Percentiles rank a stretch among this genome's conserved stretches.
phyloP scores from a whole-genome alignment of 1,284 basidiomycete genomes.

The Cerioporus squamosus region DNA sequence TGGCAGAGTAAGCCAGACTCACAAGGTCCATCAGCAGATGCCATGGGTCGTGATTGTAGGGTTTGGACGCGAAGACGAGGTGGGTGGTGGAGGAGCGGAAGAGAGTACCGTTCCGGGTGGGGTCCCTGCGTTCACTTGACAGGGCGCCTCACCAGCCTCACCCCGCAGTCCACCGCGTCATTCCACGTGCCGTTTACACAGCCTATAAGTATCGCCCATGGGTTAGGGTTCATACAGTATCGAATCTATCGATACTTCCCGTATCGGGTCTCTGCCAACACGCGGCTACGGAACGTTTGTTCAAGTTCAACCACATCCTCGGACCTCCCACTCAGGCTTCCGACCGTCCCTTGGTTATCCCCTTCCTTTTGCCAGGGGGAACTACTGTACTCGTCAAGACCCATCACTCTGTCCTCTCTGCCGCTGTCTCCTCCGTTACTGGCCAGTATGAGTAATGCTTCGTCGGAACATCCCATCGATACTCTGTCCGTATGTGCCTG shows the following conservation, averaged over 20 bases:
- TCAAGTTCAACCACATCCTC: no score
- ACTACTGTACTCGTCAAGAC: no score
- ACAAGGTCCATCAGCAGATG: conserved; percentile 1
- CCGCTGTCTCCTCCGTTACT: neutral
- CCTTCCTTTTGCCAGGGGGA: no score
- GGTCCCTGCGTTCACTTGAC: conserved; percentile 2
- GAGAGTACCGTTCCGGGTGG: conserved; percentile 8
- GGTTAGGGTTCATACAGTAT: conserved; percentile 4
- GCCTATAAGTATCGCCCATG: neutral
- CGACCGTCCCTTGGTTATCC: no score
- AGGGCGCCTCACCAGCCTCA: neutral
- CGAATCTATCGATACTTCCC: no score
- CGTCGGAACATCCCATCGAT: neutral
- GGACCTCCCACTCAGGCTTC: no score
- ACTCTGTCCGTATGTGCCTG: conserved; percentile 4
- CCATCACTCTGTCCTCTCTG: no score
- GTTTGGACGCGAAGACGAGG: conserved; percentile 1
- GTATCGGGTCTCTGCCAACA: no score
- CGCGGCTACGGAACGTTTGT: no score
- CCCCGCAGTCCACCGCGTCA: conserved; percentile 16
- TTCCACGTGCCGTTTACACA: conserved; percentile 22
- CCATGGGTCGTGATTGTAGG: conserved; percentile 1
- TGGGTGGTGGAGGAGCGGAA: conserved; percentile 12
- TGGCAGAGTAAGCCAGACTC: neutral
- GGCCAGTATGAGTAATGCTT: neutral